Conservation (phyloP, 805 yeast species). For the Kurtzmaniella cleridarum region DNA sequence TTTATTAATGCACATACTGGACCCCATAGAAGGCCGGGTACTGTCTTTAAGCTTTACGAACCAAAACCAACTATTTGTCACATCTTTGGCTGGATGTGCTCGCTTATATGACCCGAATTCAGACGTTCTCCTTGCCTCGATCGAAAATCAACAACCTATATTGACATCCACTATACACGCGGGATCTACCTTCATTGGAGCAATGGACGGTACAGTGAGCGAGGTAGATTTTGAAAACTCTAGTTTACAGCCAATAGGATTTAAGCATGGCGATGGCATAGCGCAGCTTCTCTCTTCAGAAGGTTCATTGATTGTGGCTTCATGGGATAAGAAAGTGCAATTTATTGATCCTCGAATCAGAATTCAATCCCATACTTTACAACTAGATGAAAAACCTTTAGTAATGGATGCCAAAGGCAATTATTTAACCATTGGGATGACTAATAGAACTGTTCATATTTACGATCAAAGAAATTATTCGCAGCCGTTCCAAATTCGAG, state of each 20-base stretch:
- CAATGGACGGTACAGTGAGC: too few relatives aligned
- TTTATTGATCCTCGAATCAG: conserved; percentile 37
- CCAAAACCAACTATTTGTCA: too few relatives aligned
- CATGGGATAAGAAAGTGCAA: conserved; percentile 56
- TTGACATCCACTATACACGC: too few relatives aligned
- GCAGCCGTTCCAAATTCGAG: conserved; percentile 46
- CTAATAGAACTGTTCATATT: conserved; percentile 48
- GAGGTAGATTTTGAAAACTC: conserved; percentile 8
- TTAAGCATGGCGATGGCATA: conserved; percentile 19
- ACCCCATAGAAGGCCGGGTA: too few relatives aligned
- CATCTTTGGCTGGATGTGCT: too few relatives aligned
- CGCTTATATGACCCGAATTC: too few relatives aligned
- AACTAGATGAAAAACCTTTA: conserved; percentile 44
- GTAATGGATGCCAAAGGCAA: conserved; percentile 51
- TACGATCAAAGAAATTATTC: conserved; percentile 48
- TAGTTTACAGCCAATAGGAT: conserved; percentile 5
- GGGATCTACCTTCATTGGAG: too few relatives aligned
- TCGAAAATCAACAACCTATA: too few relatives aligned
- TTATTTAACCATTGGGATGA: conserved; percentile 47
- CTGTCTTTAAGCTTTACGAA: too few relatives aligned
- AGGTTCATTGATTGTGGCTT: conserved; percentile 44
- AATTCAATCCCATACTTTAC: conserved; percentile 2
- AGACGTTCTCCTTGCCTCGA: too few relatives aligned
- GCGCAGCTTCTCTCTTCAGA: conserved; percentile 28
- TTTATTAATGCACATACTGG: too few relatives aligned